Conservation (phyloP, 129 eudicot genomes). For the Pulicaria dysenterica region DNA sequence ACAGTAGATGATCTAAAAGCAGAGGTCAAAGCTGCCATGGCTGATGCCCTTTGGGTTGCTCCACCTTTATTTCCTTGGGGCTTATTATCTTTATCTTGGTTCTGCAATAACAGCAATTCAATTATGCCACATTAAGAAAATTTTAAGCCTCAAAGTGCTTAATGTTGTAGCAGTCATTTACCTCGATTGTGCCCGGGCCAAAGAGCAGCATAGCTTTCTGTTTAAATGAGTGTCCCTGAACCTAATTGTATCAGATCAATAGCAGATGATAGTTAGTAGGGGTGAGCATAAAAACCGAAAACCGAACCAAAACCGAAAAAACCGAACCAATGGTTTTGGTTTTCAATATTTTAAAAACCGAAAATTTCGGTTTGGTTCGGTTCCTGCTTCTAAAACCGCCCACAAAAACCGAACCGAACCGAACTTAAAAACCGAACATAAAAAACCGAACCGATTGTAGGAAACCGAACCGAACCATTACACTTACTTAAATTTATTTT, state of each 20-base stretch:
- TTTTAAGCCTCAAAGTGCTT: background rate
- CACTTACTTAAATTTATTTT: no score
- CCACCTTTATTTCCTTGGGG: constrained; percentile 58
- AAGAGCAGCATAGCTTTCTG: constrained; percentile 76
- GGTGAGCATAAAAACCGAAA: no score
- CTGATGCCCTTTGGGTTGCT: constrained; percentile 96
- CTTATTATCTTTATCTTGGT: constrained; percentile 44
- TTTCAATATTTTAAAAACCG: no score
- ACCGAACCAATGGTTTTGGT: no score
- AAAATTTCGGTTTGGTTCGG: no score
- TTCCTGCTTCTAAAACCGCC: no score
- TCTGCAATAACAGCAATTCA: constrained; percentile 25
- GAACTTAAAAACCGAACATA: no score
- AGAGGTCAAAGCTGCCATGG: constrained; percentile 83
- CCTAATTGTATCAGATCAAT: constrained; percentile 46
- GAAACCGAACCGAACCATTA: no score
- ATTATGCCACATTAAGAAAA: background rate
- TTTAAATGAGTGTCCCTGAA: constrained; percentile 76
- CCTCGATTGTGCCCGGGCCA: constrained; percentile 72
- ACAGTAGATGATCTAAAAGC: constrained; percentile 71
- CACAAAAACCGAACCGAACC: no score
- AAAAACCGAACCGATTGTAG: no score
- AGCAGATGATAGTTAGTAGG: background rate
- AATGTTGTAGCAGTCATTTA: constrained; percentile 19
- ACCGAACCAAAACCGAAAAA: no score